Percentiles rank a stretch among this genome's conserved stretches.
Conservation (phyloP, 208 protist species). For the Acanthamoeba lenticulata region DNA sequence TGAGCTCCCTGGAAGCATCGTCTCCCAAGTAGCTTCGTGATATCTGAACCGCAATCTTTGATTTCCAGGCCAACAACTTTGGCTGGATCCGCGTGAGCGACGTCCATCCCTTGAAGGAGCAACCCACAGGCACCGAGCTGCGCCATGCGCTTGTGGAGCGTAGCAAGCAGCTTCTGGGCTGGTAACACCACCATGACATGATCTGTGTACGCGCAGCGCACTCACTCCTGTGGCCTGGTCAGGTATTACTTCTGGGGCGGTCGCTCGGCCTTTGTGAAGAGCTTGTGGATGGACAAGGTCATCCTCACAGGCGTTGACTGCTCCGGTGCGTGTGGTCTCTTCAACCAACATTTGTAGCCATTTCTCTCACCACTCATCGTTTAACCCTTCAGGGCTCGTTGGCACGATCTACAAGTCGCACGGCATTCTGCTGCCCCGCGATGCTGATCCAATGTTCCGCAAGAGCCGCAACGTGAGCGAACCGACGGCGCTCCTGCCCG, state of each 20-base stretch:
- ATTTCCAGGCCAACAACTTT: background rate
- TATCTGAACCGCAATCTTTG: background rate
- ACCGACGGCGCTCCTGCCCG: constrained; percentile 1
- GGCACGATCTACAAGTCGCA: constrained; percentile 58
- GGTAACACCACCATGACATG: too few relatives aligned
- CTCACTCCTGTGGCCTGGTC: background rate
- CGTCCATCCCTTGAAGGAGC: background rate
- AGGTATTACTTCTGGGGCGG: constrained; percentile 66
- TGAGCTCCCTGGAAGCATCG: background rate
- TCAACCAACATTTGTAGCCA: background rate
- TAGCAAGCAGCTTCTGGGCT: constrained; percentile 60
- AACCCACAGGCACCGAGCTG: constrained; percentile 30
- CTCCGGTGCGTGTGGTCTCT: background rate
- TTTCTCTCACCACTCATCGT: background rate
- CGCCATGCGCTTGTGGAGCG: constrained; percentile 47
- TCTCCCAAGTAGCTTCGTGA: too few relatives aligned
- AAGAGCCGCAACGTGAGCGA: constrained; percentile 57
- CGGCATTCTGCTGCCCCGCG: constrained; percentile 57
- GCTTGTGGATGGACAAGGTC: constrained; percentile 30
- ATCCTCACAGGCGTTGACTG: constrained; percentile 61
- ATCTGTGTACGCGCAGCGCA: too few relatives aligned
- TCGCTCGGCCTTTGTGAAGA: constrained; percentile 48
- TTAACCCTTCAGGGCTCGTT: constrained; percentile 9
- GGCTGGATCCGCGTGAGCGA: constrained; percentile 37
- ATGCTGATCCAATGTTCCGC: constrained; percentile 48